Base-by-base conservation (phyloP, 495 filamentous ascomycete genomes). In the Annulohypoxylon nitens region DNA sequence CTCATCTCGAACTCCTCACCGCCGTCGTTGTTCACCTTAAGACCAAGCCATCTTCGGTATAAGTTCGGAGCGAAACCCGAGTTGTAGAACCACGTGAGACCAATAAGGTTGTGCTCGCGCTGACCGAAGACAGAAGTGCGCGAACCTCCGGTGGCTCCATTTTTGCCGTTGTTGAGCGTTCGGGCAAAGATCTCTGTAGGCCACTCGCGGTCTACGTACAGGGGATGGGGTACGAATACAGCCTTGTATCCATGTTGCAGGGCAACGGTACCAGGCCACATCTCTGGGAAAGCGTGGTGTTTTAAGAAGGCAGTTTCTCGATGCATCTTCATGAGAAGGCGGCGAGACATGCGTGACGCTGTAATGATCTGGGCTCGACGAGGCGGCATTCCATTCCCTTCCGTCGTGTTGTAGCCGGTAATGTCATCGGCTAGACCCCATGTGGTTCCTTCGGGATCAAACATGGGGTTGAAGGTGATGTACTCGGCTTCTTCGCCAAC, bases 241-340 rank as follows among this genome's bases (percentile, higher is more conserved):
- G 93, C 96, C 82, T 99, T 99, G 84, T 93, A 89, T 10, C 96
- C 96, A 77, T 98, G 96, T 61, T 98, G 97, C 3, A 99, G 85
- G 7, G 95, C 92, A 4, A 90, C 86, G 0, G 92, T 93, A 16
- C 91, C 91, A 0, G 95, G 92, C 93, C 93, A 98, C 94, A 98
- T 98, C 80, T 99, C 96, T 0, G 93, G 92, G 83, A 97, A 98
- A 82, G 96, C 95, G 71, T 91, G 91, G 81, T 95, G 95, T 59
- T 91, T 93, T 61, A 90, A 86, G 74, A 92, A 86, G 2, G 87
- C 88, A 23, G 93, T 97, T 77, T 97, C 95, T 62, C 87, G 86
- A 83, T 99, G 96, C 96, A 99, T 99, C 23, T 90, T 90, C 50
- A 85, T 78, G 34, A 99, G 88, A 2, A 99, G 88, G 41, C 92